Conservation (phyloP, 1,284 basidiomycete genomes). For the Cerioporus squamosus region DNA sequence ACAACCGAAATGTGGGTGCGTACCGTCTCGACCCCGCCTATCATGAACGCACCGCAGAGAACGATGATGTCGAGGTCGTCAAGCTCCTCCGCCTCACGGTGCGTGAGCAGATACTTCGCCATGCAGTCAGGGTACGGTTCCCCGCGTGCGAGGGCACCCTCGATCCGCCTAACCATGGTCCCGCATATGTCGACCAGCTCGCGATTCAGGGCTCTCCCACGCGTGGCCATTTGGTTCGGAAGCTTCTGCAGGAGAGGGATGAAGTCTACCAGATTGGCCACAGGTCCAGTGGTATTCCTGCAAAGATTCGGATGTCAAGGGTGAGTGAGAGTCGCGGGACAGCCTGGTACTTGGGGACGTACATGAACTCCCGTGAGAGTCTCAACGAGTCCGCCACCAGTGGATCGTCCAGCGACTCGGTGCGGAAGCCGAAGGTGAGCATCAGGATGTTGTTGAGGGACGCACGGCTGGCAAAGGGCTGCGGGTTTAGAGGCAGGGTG, state of each 20-base stretch:
- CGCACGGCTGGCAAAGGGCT: constrained; percentile 34
- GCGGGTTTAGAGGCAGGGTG: constrained; percentile 41
- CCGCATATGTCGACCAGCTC: constrained; percentile 37
- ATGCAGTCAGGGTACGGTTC: constrained; percentile 36
- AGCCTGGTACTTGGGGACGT: neutral
- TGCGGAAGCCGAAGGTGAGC: constrained; percentile 42
- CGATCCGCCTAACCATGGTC: constrained; percentile 27
- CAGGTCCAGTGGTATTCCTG: constrained; percentile 35
- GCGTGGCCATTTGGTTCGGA: constrained; percentile 35
- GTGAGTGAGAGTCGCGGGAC: neutral
- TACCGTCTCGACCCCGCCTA: constrained; percentile 49
- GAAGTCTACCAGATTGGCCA: constrained; percentile 47
- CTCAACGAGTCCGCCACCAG: constrained; percentile 36
- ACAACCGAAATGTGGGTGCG: neutral
- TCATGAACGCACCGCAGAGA: constrained; percentile 36
- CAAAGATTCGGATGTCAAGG: neutral
- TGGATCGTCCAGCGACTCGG: constrained; percentile 38
- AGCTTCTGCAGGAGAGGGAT: constrained; percentile 41
- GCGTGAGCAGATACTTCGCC: constrained; percentile 42
- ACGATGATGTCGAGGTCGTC: constrained; percentile 5
- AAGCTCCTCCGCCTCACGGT: constrained; percentile 37
- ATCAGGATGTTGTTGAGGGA: constrained; percentile 45
- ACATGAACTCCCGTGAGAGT: constrained; percentile 45
- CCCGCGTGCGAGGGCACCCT: constrained; percentile 26
- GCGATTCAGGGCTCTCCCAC: constrained; percentile 40